A percentile compares a stretch with the other conserved stretches of the same genome.
Conservation (phyloP, 2,329 filamentous ascomycete genomes). For the Pseudogymnoascus sp. region DNA sequence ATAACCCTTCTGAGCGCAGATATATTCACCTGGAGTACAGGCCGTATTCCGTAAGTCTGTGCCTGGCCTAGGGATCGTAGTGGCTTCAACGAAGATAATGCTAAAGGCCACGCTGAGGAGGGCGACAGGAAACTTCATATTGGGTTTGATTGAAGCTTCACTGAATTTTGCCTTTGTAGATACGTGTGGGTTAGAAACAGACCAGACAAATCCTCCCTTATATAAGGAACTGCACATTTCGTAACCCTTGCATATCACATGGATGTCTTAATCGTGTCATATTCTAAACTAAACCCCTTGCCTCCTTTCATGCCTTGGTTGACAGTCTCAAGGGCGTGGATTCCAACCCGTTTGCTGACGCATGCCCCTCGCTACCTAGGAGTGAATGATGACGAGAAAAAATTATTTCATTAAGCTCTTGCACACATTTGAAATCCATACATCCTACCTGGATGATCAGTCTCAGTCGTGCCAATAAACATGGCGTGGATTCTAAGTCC, state of each 20-base stretch:
- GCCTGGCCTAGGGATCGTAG: not conserved
- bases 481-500: not conserved
- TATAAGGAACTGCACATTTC: not conserved
- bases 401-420: too few species aligned
- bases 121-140: not conserved
- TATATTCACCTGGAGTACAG: not conserved
- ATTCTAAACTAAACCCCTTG: not conserved
- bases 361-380: not conserved
- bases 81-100: not conserved
- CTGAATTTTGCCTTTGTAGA: not conserved
- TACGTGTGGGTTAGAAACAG: not conserved
- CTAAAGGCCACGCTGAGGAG: not conserved
- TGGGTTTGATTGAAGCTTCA: not conserved
- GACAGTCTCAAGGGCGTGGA: not conserved
- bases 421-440: too few species aligned
- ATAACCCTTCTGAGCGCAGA: not conserved
- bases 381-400: too few species aligned
- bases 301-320: not conserved
- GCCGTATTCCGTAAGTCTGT: not conserved
- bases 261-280: not conserved
- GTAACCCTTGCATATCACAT: not conserved
- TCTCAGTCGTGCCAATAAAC: not conserved
- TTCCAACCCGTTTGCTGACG: too few species aligned
- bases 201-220: not conserved
- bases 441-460: not conserved